Percentiles rank a stretch among this genome's conserved stretches.
phyloP scores from a whole-genome alignment of 805 yeast genomes.

The Kuraishia hungarica region DNA sequence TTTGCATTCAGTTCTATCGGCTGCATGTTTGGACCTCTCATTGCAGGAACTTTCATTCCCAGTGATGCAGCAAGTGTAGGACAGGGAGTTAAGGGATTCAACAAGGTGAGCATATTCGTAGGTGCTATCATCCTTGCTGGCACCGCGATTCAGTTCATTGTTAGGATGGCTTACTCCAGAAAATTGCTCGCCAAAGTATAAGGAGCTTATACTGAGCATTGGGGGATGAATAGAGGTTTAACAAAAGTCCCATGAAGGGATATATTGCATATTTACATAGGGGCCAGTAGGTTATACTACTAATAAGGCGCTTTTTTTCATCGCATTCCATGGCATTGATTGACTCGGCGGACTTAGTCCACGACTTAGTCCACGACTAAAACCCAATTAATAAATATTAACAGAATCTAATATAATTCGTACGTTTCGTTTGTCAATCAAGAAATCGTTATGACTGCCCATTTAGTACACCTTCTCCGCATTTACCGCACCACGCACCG shows the following conservation, averaged over 20 bases:
- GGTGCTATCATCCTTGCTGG: slow-evolving; percentile 19
- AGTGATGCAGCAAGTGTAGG: slow-evolving; percentile 6
- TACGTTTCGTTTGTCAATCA: too few relatives aligned
- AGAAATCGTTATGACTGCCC: too few relatives aligned
- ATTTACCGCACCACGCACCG: too few relatives aligned
- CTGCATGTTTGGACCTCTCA: slow-evolving; percentile 24
- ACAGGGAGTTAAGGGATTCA: slow-evolving; percentile 15
- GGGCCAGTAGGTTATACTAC: not conserved
- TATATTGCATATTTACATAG: too few relatives aligned
- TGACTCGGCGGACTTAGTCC: not conserved
- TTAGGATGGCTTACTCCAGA: not conserved
- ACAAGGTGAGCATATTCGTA: slow-evolving; percentile 20
- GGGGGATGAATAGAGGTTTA: not conserved
- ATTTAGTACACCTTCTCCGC: too few relatives aligned
- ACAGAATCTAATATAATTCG: too few relatives aligned
- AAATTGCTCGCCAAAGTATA: not conserved
- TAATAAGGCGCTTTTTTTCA: not conserved
- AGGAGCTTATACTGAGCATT: not conserved
- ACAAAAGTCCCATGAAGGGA: not conserved
- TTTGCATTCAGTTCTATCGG: slow-evolving; percentile 21
- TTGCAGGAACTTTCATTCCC: slow-evolving; percentile 26
- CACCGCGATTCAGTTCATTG: not conserved
- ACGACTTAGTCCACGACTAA: too few relatives aligned
- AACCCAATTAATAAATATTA: too few relatives aligned
- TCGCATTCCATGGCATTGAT: not conserved